Percentiles rank a stretch among this genome's conserved stretches.
Conservation (phyloP, 164 flowering plant genomes). For the Aristolochia contorta region DNA sequence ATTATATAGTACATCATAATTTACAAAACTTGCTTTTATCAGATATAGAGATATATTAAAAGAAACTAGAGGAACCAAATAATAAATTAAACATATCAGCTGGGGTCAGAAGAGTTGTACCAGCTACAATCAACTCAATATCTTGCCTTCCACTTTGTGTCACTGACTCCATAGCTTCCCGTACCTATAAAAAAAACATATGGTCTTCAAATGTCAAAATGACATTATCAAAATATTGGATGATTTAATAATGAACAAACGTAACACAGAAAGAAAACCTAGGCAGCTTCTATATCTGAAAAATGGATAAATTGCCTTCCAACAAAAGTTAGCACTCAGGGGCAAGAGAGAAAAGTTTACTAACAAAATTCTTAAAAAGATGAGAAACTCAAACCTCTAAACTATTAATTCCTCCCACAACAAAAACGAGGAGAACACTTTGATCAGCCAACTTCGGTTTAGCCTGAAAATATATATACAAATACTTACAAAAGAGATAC, state of each 20-base stretch:
- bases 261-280: no score
- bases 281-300: neutral
- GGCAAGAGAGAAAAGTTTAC: neutral
- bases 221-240: neutral
- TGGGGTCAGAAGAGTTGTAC: constrained; percentile 84
- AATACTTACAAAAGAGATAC: neutral
- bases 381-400: constrained; percentile 51
- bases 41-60: neutral
- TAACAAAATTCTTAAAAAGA: neutral
- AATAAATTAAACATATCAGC: constrained; percentile 73
- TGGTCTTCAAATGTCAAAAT: neutral
- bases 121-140: constrained; percentile 67
- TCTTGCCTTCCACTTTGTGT: constrained; percentile 72
- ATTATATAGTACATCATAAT: no score
- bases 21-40: neutral
- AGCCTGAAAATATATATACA: constrained; percentile 39
- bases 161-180: constrained; percentile 72
- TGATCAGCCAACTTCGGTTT: constrained; percentile 87
- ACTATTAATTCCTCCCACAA: constrained; percentile 83
- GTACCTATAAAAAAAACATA: constrained; percentile 34
- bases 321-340: neutral
- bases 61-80: constrained; percentile 51
- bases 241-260: neutral
- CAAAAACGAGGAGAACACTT: constrained; percentile 67
- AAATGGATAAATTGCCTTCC: neutral